phyloP scores from a whole-genome alignment of 1,284 basidiomycete genomes.

The Naganishia liquefaciens region DNA sequence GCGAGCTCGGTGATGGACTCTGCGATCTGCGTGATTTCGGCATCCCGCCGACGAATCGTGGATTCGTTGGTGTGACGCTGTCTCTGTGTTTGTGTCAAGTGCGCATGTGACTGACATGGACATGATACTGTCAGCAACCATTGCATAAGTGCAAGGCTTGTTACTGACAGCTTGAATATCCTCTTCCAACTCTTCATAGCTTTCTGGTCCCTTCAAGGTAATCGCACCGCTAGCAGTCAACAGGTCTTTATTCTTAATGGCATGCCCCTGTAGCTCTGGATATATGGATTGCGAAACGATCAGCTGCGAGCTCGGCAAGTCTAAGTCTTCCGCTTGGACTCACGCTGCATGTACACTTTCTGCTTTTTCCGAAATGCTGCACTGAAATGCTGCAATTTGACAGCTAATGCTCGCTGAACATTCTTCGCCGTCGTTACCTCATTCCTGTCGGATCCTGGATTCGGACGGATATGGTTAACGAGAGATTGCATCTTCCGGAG shows the following conservation, averaged over 20 bases:
- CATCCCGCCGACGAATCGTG: conserved; percentile 67
- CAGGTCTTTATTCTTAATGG: conserved; percentile 89
- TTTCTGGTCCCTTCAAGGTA: conserved; percentile 75
- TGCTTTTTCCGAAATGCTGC: conserved; percentile 96
- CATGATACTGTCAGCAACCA: conserved; percentile 40
- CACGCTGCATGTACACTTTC: conserved; percentile 94
- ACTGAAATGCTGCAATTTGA: conserved; percentile 89
- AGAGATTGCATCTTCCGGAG: conserved; percentile 78
- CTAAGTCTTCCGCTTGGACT: conserved; percentile 51
- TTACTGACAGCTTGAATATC: conserved; percentile 69
- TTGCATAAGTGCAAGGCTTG: background rate
- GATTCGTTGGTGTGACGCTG: conserved; percentile 54
- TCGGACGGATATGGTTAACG: conserved; percentile 59
- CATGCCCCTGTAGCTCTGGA: conserved; percentile 85
- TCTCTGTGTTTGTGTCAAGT: conserved; percentile 47
- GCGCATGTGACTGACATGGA: conserved; percentile 34
- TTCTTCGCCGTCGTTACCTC: conserved; percentile 81
- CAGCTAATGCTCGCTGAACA: conserved; percentile 93
- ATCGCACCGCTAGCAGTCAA: conserved; percentile 76
- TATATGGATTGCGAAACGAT: conserved; percentile 9
- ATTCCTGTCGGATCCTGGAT: conserved; percentile 55
- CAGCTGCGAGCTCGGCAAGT: background rate
- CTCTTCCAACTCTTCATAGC: conserved; percentile 76
- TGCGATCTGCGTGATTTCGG: conserved; percentile 87
- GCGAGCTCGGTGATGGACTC: conserved; percentile 87